Conservation (phyloP, 2,329 filamentous ascomycete species). For the Parasarocladium wereldwijsianum region DNA sequence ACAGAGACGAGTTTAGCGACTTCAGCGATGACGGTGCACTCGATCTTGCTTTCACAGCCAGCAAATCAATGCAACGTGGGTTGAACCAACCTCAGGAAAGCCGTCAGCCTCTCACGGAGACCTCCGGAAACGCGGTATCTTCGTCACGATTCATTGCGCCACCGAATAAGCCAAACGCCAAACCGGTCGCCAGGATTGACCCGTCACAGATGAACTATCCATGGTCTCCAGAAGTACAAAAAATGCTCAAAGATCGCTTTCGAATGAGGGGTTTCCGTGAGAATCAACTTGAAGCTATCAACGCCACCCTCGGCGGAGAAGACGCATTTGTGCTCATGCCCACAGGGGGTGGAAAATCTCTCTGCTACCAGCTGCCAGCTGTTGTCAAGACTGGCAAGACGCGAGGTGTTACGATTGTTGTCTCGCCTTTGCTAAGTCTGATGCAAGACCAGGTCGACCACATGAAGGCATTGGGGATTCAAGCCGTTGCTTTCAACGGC, state of each 20-base stretch:
- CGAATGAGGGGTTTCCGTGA: conserved; percentile 73
- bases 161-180: no score
- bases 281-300: conserved; percentile 91
- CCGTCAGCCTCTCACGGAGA: conserved; percentile 28
- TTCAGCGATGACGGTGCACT: conserved; percentile 37
- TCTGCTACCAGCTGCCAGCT: conserved; percentile 91
- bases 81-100: conserved; percentile 9
- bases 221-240: conserved; percentile 79
- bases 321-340: conserved; percentile 97
- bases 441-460: conserved; percentile 97
- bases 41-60: conserved; percentile 36
- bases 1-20: conserved; percentile 25
- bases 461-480: conserved; percentile 57
- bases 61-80: conserved; percentile 23
- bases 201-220: conserved; percentile 42
- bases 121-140: conserved; percentile 28
- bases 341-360: conserved; percentile 88
- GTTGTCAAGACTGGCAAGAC: conserved; percentile 71
- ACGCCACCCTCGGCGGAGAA: conserved; percentile 73
- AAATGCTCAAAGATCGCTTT: conserved; percentile 70
- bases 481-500: conserved; percentile 70
- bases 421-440: conserved; percentile 87
- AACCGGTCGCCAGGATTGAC: not conserved
- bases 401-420: conserved; percentile 74
- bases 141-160: conserved; percentile 25